A percentile compares a stretch with the other conserved stretches of the same genome.
Evolutionary conservation across 2,329 filamentous ascomycete species (phyloP).

Genomic region (Pezicula rhizophila): DNA sequence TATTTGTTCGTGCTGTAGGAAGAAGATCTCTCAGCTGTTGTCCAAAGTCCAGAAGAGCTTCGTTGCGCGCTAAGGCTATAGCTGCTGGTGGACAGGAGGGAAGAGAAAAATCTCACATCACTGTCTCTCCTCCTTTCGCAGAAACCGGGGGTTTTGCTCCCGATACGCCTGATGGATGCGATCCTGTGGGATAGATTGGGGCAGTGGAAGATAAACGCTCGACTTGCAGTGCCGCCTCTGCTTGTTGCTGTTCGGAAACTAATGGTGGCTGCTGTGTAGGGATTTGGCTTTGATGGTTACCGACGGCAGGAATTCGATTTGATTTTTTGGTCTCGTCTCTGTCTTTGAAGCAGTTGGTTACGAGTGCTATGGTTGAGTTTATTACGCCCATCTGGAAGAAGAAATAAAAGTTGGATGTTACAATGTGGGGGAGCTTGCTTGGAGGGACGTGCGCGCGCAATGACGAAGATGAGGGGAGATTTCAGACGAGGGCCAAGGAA

Average conservation of each 20-base stretch:
- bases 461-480: constrained; percentile 1
- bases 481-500: neutral
- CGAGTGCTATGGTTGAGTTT: constrained; percentile 9
- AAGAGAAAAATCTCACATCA: neutral
- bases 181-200: constrained; percentile 4
- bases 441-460: constrained; percentile 11
- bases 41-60: neutral
- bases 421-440: constrained; percentile 4
- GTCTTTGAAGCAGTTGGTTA: constrained; percentile 4
- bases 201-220: constrained; percentile 11
- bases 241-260: constrained; percentile 6
- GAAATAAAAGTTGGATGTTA: neutral
- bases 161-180: neutral
- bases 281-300: neutral
- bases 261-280: constrained; percentile 11
- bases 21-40: neutral
- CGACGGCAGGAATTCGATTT: no score
- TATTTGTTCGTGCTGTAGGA: neutral
- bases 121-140: neutral
- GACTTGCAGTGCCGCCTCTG: constrained; percentile 8
- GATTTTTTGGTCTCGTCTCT: constrained; percentile 1
- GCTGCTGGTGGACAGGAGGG: neutral
- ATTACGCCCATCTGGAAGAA: constrained; percentile 15
- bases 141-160: neutral
- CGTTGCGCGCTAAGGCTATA: neutral